Conservation (phyloP, 1,139 yeast genomes). For the Candida sanyaensis region DNA sequence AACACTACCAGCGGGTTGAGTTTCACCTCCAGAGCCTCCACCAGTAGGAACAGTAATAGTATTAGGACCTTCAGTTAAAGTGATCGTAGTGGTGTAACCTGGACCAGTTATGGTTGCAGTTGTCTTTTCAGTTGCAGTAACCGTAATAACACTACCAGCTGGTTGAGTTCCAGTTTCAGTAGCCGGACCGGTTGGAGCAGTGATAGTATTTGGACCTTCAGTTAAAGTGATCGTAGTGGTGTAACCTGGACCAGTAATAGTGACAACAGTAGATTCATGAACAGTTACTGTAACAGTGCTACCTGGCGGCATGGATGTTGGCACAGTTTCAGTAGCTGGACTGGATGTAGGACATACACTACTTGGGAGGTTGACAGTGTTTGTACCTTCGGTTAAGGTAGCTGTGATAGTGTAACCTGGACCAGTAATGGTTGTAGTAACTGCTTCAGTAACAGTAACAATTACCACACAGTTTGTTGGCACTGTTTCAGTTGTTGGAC, state of each 20-base stretch:
- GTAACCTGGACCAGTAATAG: slow-evolving; percentile 4
- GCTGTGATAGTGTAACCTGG: slow-evolving; percentile 1
- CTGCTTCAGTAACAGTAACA: not conserved
- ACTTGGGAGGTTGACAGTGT: not conserved
- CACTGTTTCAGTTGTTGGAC: no score
- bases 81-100: no score
- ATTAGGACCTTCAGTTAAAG: no score
- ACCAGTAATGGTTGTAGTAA: not conserved
- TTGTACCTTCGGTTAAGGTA: slow-evolving; percentile 1
- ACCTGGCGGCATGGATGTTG: not conserved
- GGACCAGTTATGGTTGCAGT: no score
- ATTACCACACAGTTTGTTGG: not conserved
- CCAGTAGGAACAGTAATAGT: not conserved
- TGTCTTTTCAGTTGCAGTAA: no score
- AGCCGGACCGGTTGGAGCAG: no score
- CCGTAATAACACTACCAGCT: no score
- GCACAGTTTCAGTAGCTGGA: not conserved
- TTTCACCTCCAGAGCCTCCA: not conserved
- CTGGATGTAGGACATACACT: not conserved
- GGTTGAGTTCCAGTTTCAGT: no score
- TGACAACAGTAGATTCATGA: not conserved
- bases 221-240: not conserved
- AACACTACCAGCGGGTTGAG: no score
- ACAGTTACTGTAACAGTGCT: not conserved
- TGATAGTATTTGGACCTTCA: not conserved